Evolutionary conservation across 108 stramenopile genomes (phyloP).

Genomic region (Cyclostephanos tholiformis): DNA sequence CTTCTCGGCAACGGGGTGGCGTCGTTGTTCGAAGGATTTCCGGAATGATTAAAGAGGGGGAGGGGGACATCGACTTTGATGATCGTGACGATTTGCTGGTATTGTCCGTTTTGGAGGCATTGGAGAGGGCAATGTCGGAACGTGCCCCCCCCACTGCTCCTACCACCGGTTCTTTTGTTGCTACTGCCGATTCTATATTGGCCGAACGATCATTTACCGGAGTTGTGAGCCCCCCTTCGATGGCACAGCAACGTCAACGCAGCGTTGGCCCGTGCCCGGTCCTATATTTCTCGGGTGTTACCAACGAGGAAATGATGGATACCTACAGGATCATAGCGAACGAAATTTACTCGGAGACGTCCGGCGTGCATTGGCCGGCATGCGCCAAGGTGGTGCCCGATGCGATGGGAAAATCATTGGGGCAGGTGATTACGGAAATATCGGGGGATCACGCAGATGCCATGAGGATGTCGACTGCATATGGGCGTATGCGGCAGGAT

Average conservation of each 20-base stretch:
- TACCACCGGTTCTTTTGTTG: too few species aligned
- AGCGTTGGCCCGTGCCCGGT: constrained; percentile 42
- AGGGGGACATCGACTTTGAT: constrained; percentile 7
- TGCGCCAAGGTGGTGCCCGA: constrained; percentile 77
- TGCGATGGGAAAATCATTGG: constrained; percentile 64
- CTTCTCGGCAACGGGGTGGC: constrained; percentile 30
- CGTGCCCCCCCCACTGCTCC: background rate
- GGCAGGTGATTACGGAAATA: constrained; percentile 70
- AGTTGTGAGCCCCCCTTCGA: background rate
- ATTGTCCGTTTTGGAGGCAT: constrained; percentile 50
- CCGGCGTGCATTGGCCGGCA: constrained; percentile 51
- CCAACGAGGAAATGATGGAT: constrained; percentile 75
- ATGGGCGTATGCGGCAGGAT: background rate
- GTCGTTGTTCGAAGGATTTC: constrained; percentile 39
- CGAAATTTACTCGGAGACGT: constrained; percentile 70
- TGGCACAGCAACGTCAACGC: constrained; percentile 4
- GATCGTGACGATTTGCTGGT: constrained; percentile 36
- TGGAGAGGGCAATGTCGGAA: constrained; percentile 28
- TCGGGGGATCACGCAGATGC: constrained; percentile 74
- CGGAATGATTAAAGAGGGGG: constrained; percentile 16
- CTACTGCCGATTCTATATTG: background rate
- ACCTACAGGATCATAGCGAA: constrained; percentile 63
- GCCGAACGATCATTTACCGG: background rate
- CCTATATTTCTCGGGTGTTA: constrained; percentile 69
- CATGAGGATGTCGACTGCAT: constrained; percentile 30